These are phyloP conservation scores for Hypomontagnella submonticulosa DNA, from an alignment of 495 filamentous ascomycete species.

Conservation along the genomic window DNA sequence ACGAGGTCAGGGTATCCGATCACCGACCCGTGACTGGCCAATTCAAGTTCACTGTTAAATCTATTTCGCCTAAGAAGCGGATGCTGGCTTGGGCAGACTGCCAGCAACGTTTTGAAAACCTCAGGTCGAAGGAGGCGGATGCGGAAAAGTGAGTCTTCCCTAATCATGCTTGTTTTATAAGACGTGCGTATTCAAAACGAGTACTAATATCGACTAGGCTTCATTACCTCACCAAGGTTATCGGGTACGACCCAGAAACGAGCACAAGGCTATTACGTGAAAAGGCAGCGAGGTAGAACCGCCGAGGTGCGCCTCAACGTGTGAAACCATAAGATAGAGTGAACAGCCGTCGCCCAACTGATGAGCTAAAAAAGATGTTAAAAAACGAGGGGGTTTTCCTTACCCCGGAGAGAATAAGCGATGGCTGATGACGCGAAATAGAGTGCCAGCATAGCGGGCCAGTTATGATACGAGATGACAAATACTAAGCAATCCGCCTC, in stretches of 20 bases:
- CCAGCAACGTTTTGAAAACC: constrained; percentile 74
- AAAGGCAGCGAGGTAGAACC: constrained; percentile 44
- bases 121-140: constrained; percentile 74
- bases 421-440: constrained; percentile 17
- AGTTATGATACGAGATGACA: constrained; percentile 28
- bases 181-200: neutral
- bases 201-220: constrained; percentile 50
- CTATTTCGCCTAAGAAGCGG: constrained; percentile 72
- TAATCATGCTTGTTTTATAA: neutral
- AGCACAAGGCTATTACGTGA: constrained; percentile 53
- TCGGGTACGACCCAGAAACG: constrained; percentile 59
- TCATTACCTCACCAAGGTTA: constrained; percentile 56
- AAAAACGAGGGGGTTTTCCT: constrained; percentile 1
- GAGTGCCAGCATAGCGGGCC: constrained; percentile 9
- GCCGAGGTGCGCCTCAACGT: constrained; percentile 47
- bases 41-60: constrained; percentile 85
- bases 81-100: constrained; percentile 74
- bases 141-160: constrained; percentile 55
- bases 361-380: neutral
- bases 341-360: neutral
- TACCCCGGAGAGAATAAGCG: constrained; percentile 2
- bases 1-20: constrained; percentile 90
- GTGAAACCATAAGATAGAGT: constrained; percentile 39
- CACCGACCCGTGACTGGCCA: constrained; percentile 90
- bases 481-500: constrained; percentile 18